Conservation (phyloP, 2,329 filamentous ascomycete species). For the Calonectria pauciramosa region DNA sequence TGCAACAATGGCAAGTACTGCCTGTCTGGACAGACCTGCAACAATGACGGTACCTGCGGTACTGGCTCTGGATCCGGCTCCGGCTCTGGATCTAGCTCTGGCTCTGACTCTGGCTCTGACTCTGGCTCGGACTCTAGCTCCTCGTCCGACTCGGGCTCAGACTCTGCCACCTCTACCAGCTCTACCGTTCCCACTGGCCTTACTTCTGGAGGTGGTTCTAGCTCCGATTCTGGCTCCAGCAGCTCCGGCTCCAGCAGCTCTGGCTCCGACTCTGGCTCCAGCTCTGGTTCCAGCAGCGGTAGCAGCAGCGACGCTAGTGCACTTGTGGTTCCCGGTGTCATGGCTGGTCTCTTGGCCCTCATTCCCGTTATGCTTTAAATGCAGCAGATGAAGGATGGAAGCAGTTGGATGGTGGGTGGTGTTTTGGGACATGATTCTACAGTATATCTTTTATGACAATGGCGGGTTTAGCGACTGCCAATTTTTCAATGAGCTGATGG, state of each 20-base stretch:
- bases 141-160: constrained; percentile 12
- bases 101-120: constrained; percentile 21
- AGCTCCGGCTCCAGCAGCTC: background rate
- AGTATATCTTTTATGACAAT: background rate
- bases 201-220: constrained; percentile 31
- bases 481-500: background rate
- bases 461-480: background rate
- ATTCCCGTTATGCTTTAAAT: constrained; percentile 45
- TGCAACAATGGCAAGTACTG: constrained; percentile 49
- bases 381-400: background rate
- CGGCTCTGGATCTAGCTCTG: constrained; percentile 32
- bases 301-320: constrained; percentile 36
- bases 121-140: constrained; percentile 17
- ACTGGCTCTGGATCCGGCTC: constrained; percentile 33
- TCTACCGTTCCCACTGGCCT: constrained; percentile 39
- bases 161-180: constrained; percentile 2
- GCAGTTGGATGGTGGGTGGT: background rate
- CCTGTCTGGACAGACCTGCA: constrained; percentile 43
- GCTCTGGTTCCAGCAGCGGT: constrained; percentile 19
- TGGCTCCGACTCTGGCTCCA: background rate
- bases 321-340: constrained; percentile 34
- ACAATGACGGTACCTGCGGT: background rate
- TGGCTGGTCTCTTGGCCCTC: constrained; percentile 42
- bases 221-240: background rate
- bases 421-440: background rate